Evolutionary conservation across 148 eudicot species (phyloP).

Genomic region (Bassia scoparia): DNA sequence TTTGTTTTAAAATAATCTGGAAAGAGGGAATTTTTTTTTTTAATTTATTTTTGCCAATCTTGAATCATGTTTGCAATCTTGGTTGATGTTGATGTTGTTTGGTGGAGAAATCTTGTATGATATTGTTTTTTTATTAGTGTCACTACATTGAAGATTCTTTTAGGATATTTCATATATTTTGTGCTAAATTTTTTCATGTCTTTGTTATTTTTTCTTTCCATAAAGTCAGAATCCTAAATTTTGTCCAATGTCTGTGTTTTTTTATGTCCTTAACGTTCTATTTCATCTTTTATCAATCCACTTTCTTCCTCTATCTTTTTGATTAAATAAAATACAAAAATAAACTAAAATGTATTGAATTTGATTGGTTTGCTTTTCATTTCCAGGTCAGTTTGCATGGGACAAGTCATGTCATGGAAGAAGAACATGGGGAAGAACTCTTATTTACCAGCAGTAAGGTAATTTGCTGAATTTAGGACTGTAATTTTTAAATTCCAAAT

Average conservation of each 20-base stretch:
- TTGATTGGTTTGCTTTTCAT: constrained; percentile 10
- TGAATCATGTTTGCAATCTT: background rate
- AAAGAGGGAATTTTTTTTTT: background rate
- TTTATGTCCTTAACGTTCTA: background rate
- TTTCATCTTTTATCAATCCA: background rate
- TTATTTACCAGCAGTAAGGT: constrained; percentile 87
- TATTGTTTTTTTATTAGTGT: background rate
- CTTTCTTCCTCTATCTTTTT: background rate
- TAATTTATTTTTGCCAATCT: background rate
- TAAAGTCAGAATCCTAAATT: background rate
- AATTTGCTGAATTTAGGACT: too few species aligned
- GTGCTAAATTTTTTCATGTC: background rate
- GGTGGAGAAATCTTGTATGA: constrained; percentile 5
- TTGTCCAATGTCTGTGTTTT: background rate
- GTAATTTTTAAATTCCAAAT: background rate
- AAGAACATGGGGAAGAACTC: constrained; percentile 86
- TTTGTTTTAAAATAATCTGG: background rate
- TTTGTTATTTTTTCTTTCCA: background rate
- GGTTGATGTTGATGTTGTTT: constrained; percentile 1
- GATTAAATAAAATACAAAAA: background rate
- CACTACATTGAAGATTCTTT: background rate
- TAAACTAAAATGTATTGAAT: background rate
- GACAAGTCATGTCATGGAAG: constrained; percentile 88
- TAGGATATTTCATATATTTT: background rate
- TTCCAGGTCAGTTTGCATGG: constrained; percentile 77